phyloP scores from a whole-genome alignment of 2,329 filamentous ascomycete species.

The Exophiala oligosperma region DNA sequence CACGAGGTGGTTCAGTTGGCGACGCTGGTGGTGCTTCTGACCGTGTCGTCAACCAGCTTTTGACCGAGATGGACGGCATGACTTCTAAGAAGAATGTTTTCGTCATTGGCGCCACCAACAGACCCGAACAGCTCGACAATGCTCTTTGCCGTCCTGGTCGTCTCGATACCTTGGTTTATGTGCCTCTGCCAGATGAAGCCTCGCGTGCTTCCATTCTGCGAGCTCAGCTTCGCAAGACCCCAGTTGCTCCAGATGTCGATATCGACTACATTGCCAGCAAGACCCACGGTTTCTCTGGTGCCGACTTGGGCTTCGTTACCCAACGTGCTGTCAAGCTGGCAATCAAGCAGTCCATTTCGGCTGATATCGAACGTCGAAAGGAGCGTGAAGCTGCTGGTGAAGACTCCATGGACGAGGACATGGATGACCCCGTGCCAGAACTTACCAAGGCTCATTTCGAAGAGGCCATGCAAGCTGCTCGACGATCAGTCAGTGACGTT shows the following conservation, averaged over 20 bases:
- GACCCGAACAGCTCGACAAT: constrained; percentile 97
- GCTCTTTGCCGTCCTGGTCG: constrained; percentile 96
- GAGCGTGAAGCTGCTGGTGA: constrained; percentile 82
- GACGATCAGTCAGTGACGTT: constrained; percentile 91
- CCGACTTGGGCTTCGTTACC: constrained; percentile 97
- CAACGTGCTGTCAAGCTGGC: constrained; percentile 99
- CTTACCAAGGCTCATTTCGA: constrained; percentile 97
- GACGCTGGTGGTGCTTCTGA: constrained; percentile 98
- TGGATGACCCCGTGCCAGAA: constrained; percentile 91
- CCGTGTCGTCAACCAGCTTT: constrained; percentile 98
- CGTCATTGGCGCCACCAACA: constrained; percentile 97
- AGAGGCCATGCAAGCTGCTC: constrained; percentile 94
- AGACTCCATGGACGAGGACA: constrained; percentile 76
- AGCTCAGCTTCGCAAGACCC: constrained; percentile 98
- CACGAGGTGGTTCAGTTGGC: constrained; percentile 91
- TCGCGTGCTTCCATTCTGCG: constrained; percentile 88
- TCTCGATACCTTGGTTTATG: constrained; percentile 98
- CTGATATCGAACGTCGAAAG: constrained; percentile 88
- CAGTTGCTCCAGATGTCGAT: constrained; percentile 83
- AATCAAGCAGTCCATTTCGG: constrained; percentile 92
- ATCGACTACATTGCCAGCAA: constrained; percentile 90
- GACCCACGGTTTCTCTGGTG: constrained; percentile 99
- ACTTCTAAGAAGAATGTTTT: constrained; percentile 99
- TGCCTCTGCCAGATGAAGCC: constrained; percentile 88
- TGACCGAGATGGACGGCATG: constrained; percentile 99